Evolutionary conservation across 2,329 filamentous ascomycete species (phyloP).

Genomic region (Pseudogymnoascus sp.): DNA sequence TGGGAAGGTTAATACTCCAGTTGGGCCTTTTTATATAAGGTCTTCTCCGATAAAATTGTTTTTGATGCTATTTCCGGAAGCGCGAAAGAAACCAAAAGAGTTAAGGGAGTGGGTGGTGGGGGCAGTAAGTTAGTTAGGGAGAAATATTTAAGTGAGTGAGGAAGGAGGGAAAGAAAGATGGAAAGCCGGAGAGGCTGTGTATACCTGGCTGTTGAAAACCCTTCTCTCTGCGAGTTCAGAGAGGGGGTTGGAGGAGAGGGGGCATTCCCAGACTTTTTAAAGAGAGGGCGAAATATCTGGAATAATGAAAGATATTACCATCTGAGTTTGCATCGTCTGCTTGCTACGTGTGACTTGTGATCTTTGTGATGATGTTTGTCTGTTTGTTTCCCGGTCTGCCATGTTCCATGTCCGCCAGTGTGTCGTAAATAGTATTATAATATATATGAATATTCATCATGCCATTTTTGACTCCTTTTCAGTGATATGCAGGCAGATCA

Average conservation of each 20-base stretch:
- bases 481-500: not conserved
- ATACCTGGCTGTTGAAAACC: not conserved
- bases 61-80: not conserved
- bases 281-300: conserved; percentile 8
- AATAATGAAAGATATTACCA: conserved; percentile 10
- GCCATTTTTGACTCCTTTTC: not conserved
- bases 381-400: not conserved
- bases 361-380: not conserved
- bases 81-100: conserved; percentile 6
- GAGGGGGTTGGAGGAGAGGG: not conserved
- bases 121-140: not conserved
- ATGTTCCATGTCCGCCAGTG: not conserved
- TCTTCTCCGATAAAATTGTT: conserved; percentile 6
- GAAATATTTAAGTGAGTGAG: too few relatives aligned
- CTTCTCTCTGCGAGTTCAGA: conserved; percentile 1
- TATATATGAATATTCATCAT: not conserved
- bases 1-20: not conserved
- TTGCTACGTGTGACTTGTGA: not conserved
- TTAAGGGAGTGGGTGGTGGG: not conserved
- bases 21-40: not conserved
- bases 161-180: not conserved
- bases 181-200: not conserved
- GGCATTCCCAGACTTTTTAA: not conserved
- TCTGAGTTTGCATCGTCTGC: not conserved
- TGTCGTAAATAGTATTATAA: not conserved